Conservation (phyloP, 805 yeast genomes). For the Tetrapisispora pingtungensis region DNA sequence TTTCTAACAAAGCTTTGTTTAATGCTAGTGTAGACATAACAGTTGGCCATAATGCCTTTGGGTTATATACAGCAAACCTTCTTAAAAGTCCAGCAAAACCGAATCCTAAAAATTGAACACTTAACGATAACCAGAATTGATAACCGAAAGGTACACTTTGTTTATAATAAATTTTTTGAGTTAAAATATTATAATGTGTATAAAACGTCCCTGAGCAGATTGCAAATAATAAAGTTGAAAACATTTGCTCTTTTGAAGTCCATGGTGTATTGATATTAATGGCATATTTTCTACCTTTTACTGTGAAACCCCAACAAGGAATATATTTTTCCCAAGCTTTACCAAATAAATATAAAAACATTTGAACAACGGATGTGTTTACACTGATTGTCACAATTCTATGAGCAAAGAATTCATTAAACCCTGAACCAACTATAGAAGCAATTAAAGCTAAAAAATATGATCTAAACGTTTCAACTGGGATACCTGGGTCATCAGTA, state of each 20-base stretch:
- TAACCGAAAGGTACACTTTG: slow-evolving; percentile 36
- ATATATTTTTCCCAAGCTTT: slow-evolving; percentile 31
- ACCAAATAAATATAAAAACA: slow-evolving; percentile 40
- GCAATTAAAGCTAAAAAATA: slow-evolving; percentile 34
- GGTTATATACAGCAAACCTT: slow-evolving; percentile 45
- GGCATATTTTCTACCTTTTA: slow-evolving; percentile 32
- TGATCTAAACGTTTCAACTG: slow-evolving; percentile 40
- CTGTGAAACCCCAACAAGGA: slow-evolving; percentile 38
- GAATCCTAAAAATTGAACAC: slow-evolving; percentile 55
- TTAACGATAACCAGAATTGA: slow-evolving; percentile 41
- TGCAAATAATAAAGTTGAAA: slow-evolving; percentile 39
- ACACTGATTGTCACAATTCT: slow-evolving; percentile 44
- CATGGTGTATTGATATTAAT: slow-evolving; percentile 54
- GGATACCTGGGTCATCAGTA: slow-evolving; percentile 37
- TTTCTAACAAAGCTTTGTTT: slow-evolving; percentile 36
- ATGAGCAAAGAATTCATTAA: slow-evolving; percentile 48
- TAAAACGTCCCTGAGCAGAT: slow-evolving; percentile 31
- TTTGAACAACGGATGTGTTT: slow-evolving; percentile 36
- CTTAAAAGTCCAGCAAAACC: slow-evolving; percentile 59
- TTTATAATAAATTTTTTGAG: slow-evolving; percentile 26
- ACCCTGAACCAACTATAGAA: slow-evolving; percentile 43
- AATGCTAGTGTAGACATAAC: slow-evolving; percentile 39
- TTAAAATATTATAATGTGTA: slow-evolving; percentile 31
- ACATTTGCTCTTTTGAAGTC: slow-evolving; percentile 56
- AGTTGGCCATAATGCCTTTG: slow-evolving; percentile 45